Evolutionary conservation across 148 eudicot species (phyloP).

Genomic region (Linanthus parryae): DNA sequence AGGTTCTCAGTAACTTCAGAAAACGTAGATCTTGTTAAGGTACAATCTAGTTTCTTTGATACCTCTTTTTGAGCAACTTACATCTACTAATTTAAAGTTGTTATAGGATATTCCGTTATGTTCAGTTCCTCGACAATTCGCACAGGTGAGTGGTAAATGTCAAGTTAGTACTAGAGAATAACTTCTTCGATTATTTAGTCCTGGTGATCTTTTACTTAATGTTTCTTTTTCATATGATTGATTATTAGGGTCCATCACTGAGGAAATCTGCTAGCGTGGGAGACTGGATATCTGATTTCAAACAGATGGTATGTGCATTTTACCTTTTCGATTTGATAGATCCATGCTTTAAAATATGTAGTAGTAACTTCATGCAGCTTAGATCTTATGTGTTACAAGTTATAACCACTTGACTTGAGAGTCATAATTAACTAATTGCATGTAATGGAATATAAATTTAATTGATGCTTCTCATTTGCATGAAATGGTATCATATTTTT

Average conservation of each 20-base stretch:
- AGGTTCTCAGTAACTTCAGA: slow-evolving; percentile 96
- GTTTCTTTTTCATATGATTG: slow-evolving; percentile 8
- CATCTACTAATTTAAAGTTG: slow-evolving; percentile 27
- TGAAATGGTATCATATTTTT: too few species aligned
- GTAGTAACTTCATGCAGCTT: too few species aligned
- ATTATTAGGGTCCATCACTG: slow-evolving; percentile 62
- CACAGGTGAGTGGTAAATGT: slow-evolving; percentile 41
- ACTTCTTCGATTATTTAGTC: background rate
- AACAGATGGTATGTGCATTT: slow-evolving; percentile 64
- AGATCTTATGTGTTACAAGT: too few species aligned
- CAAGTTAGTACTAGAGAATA: slow-evolving; percentile 1
- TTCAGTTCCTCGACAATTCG: slow-evolving; percentile 41
- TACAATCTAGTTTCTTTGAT: slow-evolving; percentile 17
- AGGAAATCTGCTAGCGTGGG: slow-evolving; percentile 96
- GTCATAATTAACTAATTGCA: too few species aligned
- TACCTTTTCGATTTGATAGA: too few species aligned
- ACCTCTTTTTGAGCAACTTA: slow-evolving; percentile 2
- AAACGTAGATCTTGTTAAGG: slow-evolving; percentile 88
- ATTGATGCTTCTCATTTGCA: background rate
- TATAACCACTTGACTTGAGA: too few species aligned
- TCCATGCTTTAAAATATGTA: too few species aligned
- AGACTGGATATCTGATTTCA: slow-evolving; percentile 73
- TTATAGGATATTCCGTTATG: slow-evolving; percentile 65
- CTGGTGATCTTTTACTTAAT: slow-evolving; percentile 25
- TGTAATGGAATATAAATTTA: too few species aligned